phyloP scores from a whole-genome alignment of 441 rosid genomes.

The Rhodomyrtus psidioides region DNA sequence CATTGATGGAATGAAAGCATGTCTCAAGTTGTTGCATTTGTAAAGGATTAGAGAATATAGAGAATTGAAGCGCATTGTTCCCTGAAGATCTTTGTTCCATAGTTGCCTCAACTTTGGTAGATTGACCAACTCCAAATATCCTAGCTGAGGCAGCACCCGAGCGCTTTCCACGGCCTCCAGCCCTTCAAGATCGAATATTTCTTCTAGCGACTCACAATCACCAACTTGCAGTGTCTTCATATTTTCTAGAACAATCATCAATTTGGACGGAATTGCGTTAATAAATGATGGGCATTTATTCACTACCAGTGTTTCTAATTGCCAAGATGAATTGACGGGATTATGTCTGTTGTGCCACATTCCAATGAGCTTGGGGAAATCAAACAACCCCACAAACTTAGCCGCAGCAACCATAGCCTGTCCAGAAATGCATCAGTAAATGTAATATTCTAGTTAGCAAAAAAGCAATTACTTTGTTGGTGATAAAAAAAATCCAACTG shows the following conservation, averaged over 20 bases:
- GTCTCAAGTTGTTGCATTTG: not conserved
- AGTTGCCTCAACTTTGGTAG: not conserved
- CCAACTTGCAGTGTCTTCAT: rapidly evolving
- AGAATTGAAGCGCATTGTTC: rapidly evolving
- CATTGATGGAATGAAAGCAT: not conserved
- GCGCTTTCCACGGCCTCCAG: not conserved
- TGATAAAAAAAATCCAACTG: not conserved
- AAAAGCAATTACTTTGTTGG: too few relatives aligned
- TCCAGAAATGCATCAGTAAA: not conserved
- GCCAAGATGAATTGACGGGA: not conserved
- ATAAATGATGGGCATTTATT: not conserved
- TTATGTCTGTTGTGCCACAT: not conserved
- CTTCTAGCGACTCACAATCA: not conserved
- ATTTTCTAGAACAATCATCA: not conserved
- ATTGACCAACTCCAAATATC: rapidly evolving
- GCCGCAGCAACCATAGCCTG: rapidly evolving
- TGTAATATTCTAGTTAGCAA: not conserved
- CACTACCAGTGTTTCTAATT: rapidly evolving
- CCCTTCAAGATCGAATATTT: not conserved
- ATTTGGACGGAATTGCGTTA: not conserved
- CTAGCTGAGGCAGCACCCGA: rapidly evolving
- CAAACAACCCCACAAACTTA: rapidly evolving
- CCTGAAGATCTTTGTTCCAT: not conserved
- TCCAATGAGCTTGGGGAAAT: not conserved
- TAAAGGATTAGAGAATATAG: rapidly evolving